Base-by-base conservation (phyloP, 2,329 filamentous ascomycete species). In the Aspergillus bombycis region DNA sequence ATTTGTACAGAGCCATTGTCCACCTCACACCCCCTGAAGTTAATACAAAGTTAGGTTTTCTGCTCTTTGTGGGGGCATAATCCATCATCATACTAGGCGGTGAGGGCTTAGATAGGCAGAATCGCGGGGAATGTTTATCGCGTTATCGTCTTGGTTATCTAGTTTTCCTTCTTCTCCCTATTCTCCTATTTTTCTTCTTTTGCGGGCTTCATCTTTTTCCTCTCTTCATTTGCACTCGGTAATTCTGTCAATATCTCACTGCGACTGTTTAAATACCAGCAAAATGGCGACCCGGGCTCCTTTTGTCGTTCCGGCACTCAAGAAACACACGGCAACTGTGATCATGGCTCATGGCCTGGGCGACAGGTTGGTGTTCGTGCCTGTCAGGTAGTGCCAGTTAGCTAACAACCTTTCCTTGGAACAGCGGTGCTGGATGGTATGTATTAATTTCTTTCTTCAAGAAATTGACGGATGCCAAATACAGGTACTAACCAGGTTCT, bases 281-380 rank as follows among this genome's bases (percentile, higher is more conserved):
- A 78, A 71, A 23, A 83, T 84, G 81, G 68, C 81, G 50, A 67
- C 74, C 34, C 78, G 79, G 66, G 81, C 82, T 62, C 87, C 88
- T 16, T 82, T 95, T 60, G 85, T 95, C 23, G 89, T 96, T 64
- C 92, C 92, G 32, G 92, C 94, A 46, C 82, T 91, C 38, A 91
- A 87, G 75, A 88, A 88, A 75, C 95, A 98, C 80, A 97, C 95
- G 43, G 93, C 93, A 28, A 97, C 94, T 3, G 91, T 98, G 72
- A 98, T 99, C 73, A 93, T 97, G 79, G 86, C 92, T 58, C 95
- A 99, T 78, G 95, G 95, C 16, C 84, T 99, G 45, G 95, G 95
- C 67, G 95, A 98, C 76, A 90, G 92, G 94, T 89, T 79, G 72
- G 76, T 69, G 32, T 57, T 61, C 26, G 28, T 30, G 30, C 11